Evolutionary conservation across 805 yeast species (phyloP).

Genomic region (Nakazawaea siamensis): DNA sequence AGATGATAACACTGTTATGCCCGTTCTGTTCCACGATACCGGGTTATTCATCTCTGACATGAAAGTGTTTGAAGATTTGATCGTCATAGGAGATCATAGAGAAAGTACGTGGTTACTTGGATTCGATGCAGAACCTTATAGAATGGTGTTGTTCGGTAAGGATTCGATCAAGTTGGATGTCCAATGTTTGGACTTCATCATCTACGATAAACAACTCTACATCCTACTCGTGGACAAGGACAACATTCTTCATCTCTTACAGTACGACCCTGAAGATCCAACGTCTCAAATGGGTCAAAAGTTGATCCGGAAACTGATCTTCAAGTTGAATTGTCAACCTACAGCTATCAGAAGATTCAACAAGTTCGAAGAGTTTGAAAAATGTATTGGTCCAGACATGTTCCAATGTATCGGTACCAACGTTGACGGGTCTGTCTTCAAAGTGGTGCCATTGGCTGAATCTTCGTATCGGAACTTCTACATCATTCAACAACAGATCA

Average conservation of each 20-base stretch:
- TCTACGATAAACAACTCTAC: slow-evolving; percentile 59
- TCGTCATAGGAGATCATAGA: slow-evolving; percentile 75
- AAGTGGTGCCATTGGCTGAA: slow-evolving; percentile 70
- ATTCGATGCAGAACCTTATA: slow-evolving; percentile 90
- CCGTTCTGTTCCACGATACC: slow-evolving; percentile 91
- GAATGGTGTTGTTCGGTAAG: slow-evolving; percentile 72
- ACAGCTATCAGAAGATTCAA: slow-evolving; percentile 36
- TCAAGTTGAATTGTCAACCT: slow-evolving; percentile 57
- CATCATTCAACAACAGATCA: slow-evolving; percentile 79
- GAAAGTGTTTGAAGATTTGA: slow-evolving; percentile 73
- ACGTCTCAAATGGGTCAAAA: slow-evolving; percentile 73
- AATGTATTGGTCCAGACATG: slow-evolving; percentile 21
- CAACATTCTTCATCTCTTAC: slow-evolving; percentile 59
- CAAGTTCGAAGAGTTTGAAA: slow-evolving; percentile 19
- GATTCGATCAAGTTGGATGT: slow-evolving; percentile 60
- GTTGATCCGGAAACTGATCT: slow-evolving; percentile 60
- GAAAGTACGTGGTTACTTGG: slow-evolving; percentile 78
- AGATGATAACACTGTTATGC: slow-evolving; percentile 78
- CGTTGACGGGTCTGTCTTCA: slow-evolving; percentile 71
- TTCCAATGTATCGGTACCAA: slow-evolving; percentile 66
- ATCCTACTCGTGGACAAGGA: slow-evolving; percentile 64
- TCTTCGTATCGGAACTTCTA: slow-evolving; percentile 71
- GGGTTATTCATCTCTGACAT: slow-evolving; percentile 71
- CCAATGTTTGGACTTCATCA: slow-evolving; percentile 66
- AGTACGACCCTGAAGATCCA: slow-evolving; percentile 90